Evolutionary conservation across 306 rosid genomes (phyloP), one percentile per base, ranked within the genome.

Genomic region (Rosa chinensis): DNA sequence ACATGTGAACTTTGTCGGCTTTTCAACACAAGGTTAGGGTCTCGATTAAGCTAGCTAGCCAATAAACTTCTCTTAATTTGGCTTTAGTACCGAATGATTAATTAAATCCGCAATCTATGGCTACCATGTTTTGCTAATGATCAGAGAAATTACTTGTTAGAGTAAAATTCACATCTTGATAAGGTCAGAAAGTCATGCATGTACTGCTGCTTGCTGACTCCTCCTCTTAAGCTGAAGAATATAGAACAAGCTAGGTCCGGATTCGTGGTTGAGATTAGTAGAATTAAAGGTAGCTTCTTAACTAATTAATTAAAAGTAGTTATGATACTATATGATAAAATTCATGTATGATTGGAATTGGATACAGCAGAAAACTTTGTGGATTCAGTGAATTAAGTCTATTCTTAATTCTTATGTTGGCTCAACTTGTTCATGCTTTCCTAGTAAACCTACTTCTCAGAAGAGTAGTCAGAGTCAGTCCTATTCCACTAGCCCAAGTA

Each of bases 1-100:
- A 42, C 84, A 72, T 77, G 87, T 73, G 80, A 80, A 73, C 23
- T 70, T 77, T 80, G 82, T 71, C 74, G 10, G 25, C 35, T 66
- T 75, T 77, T 72, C 42, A 56, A 40, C 62, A 66, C 47, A 52
- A 66, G 49, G 72, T 72, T 70, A 5, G 20, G 12, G 72, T 18
- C 61, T 64, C 48, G 9, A 55, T 13, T 5, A 14, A 59, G 37
- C 37, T 21, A 48, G 53, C 5, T 6, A n/a, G 16, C 37, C 42
- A 62, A 62, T 11, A 10, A 4, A 5, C 42, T 23, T 11, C 40
- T 32, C 21, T 11, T 20, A 21, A 58, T 58, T 76, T 50, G 23
- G 53, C 49, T 74, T 56, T 56, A 7, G 40, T 56, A 7, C 67
- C 1, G 13, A 5, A 23, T 45, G 14, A 58, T 74, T 21, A 75